These are phyloP conservation scores for Adansonia digitata DNA, from an alignment of 345 rosid genomes.

Conservation along the genomic window DNA sequence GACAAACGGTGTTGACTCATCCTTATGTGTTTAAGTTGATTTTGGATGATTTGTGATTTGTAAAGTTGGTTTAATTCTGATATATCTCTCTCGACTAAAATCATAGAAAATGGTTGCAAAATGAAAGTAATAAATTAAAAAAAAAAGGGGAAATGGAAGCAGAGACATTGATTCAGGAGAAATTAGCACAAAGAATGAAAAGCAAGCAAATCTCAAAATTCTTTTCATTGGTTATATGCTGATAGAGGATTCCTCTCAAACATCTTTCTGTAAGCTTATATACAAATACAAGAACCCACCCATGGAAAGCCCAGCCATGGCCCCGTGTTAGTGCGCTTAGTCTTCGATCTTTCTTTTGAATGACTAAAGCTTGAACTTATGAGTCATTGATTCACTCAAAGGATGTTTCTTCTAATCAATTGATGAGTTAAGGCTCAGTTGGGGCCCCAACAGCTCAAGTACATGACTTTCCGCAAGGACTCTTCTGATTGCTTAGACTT, in stretches of 20 bases:
- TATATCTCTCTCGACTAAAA: too few species aligned
- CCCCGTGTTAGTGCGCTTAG: not conserved
- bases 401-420: not conserved
- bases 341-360: not conserved
- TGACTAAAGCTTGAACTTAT: not conserved
- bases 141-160: too few species aligned
- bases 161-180: too few species aligned
- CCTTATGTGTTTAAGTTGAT: too few species aligned
- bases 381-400: not conserved
- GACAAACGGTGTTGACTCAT: too few species aligned
- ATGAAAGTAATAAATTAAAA: too few species aligned
- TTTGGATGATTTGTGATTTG: too few species aligned
- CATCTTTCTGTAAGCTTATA: not conserved
- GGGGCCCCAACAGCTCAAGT: too few species aligned
- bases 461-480: too few species aligned
- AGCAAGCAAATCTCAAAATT: not conserved
- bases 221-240: not conserved
- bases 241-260: not conserved
- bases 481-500: conserved; percentile 35
- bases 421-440: conserved; percentile 12
- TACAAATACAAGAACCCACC: not conserved
- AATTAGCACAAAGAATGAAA: not conserved
- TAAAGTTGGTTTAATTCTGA: too few species aligned
- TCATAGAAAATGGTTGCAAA: too few species aligned
- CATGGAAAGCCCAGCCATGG: not conserved